phyloP scores from a whole-genome alignment of 495 filamentous ascomycete genomes.

The Tuber magnatum region DNA sequence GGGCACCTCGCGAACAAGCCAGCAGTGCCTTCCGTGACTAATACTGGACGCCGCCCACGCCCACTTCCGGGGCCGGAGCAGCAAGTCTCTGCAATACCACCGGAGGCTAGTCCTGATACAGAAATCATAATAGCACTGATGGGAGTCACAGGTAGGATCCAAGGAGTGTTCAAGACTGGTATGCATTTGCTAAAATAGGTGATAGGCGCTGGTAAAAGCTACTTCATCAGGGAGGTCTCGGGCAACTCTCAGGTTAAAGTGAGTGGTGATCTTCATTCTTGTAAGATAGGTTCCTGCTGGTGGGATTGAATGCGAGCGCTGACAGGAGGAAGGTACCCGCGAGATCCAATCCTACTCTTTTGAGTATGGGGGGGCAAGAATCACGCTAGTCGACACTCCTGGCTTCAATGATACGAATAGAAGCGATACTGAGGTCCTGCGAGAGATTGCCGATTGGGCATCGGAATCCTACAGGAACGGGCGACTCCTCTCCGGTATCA shows the following conservation, averaged over 20 bases:
- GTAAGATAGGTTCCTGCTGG: conserved; percentile 9
- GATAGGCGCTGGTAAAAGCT: conserved; percentile 44
- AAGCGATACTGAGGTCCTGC: conserved; percentile 44
- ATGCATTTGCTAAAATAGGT: neutral
- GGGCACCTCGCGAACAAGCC: no score
- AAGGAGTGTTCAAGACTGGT: neutral
- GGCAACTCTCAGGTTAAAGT: conserved; percentile 27
- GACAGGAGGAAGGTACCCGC: conserved; percentile 23
- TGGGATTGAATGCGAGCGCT: neutral
- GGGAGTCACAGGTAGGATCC: conserved; percentile 41
- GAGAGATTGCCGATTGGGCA: conserved; percentile 41
- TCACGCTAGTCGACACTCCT: conserved; percentile 48
- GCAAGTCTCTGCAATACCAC: neutral
- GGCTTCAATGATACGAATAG: conserved; percentile 49
- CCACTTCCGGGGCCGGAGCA: neutral
- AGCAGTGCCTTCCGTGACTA: neutral
- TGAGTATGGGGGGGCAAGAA: conserved; percentile 14
- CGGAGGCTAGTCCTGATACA: neutral
- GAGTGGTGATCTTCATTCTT: conserved; percentile 26
- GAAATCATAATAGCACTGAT: conserved; percentile 43
- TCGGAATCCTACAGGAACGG: conserved; percentile 30
- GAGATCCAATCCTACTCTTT: conserved; percentile 17
- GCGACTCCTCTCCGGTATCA: conserved; percentile 40
- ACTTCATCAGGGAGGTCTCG: conserved; percentile 41
- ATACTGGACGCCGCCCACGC: neutral